phyloP scores from a whole-genome alignment of 2,329 filamentous ascomycete genomes.

The Verticillium longisporum region DNA sequence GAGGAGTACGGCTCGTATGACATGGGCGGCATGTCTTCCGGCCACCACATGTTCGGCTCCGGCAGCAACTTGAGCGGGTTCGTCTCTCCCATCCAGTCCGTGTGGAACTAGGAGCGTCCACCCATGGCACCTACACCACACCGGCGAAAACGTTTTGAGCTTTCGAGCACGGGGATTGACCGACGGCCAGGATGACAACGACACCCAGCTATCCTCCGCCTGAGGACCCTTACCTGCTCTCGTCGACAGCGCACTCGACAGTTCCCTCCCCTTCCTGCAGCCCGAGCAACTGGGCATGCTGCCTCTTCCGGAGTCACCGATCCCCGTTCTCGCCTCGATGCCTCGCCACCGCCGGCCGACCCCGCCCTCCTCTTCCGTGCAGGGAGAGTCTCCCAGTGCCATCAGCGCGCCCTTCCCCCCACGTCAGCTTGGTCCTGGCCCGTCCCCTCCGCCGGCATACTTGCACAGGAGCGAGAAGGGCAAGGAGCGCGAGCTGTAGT shows the following conservation, averaged over 20 bases:
- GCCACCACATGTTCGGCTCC: conserved; percentile 38
- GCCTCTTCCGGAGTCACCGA: conserved; percentile 37
- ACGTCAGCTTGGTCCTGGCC: background rate
- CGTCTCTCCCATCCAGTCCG: conserved; percentile 55
- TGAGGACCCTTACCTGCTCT: conserved; percentile 17
- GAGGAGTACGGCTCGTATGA: conserved; percentile 50
- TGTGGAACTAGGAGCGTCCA: conserved; percentile 47
- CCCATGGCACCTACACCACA: conserved; percentile 26
- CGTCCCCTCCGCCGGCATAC: background rate
- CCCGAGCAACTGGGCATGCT: conserved; percentile 36
- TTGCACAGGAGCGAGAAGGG: conserved; percentile 10
- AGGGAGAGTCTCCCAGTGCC: conserved; percentile 20
- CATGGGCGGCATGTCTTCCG: conserved; percentile 32
- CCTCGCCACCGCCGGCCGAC: conserved; percentile 27
- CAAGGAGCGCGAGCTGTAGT: conserved; percentile 21
- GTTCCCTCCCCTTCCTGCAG: conserved; percentile 36
- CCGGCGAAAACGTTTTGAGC: conserved; percentile 25
- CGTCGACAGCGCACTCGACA: conserved; percentile 25
- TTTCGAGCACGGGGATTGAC: conserved; percentile 47
- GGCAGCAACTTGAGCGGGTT: conserved; percentile 42
- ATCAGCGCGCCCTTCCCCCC: conserved; percentile 11
- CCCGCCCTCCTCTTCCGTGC: conserved; percentile 13
- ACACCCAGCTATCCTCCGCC: conserved; percentile 33
- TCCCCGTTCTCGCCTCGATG: conserved; percentile 21
- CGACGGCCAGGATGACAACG: conserved; percentile 44